Percentiles rank a stretch among this genome's conserved stretches.
These are phyloP conservation scores for Rhinocladiella mackenziei DNA, from an alignment of 2,329 filamentous ascomycete species.

Conservation along the genomic window DNA sequence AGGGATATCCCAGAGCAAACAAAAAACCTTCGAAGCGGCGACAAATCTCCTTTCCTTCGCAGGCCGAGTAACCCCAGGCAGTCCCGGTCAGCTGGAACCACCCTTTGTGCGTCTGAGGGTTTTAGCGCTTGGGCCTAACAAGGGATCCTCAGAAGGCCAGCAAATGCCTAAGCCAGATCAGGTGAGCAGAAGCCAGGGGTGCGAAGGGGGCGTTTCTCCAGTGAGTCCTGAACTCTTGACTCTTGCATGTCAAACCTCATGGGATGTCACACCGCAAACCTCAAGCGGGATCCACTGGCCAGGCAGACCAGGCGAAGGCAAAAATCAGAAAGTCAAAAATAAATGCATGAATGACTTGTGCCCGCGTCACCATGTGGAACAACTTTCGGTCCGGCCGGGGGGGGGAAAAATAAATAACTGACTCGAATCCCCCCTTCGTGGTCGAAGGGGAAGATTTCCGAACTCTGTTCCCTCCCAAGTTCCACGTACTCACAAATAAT, in stretches of 20 bases:
- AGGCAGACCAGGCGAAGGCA: slow-evolving; percentile 6
- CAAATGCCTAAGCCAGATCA: slow-evolving; percentile 8
- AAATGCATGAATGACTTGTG: slow-evolving; percentile 20
- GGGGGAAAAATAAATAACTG: slow-evolving; percentile 25
- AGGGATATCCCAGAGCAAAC: no score
- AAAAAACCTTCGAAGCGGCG: neutral
- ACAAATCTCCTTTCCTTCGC: slow-evolving; percentile 1
- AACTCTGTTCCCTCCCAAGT: slow-evolving; percentile 3
- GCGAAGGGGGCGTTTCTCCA: neutral
- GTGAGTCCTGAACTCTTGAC: slow-evolving; percentile 5
- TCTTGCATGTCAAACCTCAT: slow-evolving; percentile 11
- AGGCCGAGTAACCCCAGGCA: slow-evolving; percentile 18
- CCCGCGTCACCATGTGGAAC: slow-evolving; percentile 26
- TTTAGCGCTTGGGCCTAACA: slow-evolving; percentile 16
- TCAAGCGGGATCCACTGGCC: slow-evolving; percentile 18
- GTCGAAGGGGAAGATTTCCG: no score
- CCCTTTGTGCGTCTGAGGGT: slow-evolving; percentile 11
- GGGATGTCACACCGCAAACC: slow-evolving; percentile 14
- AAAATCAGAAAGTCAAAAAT: slow-evolving; percentile 11
- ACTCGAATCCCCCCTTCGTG: slow-evolving; percentile 7
- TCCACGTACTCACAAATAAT: neutral
- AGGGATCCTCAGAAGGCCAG: slow-evolving; percentile 1
- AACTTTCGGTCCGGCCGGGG: slow-evolving; percentile 22
- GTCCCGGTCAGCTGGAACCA: slow-evolving; percentile 25
- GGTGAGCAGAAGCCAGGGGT: slow-evolving; percentile 21